Conservation (phyloP, 345 rosid genomes). For the Eutrema heterophyllum region DNA sequence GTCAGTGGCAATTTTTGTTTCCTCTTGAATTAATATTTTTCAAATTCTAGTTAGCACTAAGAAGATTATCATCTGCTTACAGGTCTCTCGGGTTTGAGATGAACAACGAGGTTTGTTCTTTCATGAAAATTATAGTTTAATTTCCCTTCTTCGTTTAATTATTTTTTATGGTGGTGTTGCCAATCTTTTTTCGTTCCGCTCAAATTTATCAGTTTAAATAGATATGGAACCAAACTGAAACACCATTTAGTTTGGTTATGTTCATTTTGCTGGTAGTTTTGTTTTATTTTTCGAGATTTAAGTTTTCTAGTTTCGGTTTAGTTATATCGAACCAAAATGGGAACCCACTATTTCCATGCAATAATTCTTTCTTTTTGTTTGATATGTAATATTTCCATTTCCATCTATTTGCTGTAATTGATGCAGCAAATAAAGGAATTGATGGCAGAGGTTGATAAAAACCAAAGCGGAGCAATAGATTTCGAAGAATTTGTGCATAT, state of each 20-base stretch:
- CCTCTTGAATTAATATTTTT: not conserved
- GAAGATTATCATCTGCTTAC: constrained; percentile 18
- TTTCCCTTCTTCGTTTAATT: too few species aligned
- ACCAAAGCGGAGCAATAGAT: constrained; percentile 91
- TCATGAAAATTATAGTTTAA: not conserved
- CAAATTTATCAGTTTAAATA: not conserved
- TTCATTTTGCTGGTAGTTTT: not conserved
- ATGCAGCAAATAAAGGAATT: constrained; percentile 86
- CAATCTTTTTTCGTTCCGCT: not conserved
- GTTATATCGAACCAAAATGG: not conserved
- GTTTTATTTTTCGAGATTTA: too few species aligned
- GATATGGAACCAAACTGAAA: not conserved
- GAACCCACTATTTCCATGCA: too few species aligned
- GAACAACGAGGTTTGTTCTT: constrained; percentile 64
- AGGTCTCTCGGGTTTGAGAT: constrained; percentile 98
- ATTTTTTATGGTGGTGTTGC: too few species aligned
- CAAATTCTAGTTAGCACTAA: not conserved
- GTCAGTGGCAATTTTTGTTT: constrained; percentile 15
- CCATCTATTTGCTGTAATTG: not conserved
- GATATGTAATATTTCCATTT: not conserved
- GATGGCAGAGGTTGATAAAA: constrained; percentile 93
- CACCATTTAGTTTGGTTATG: not conserved
- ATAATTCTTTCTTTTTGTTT: too few species aligned
- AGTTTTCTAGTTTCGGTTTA: not conserved
- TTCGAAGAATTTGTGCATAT: constrained; percentile 79